phyloP scores from a whole-genome alignment of 2,329 filamentous ascomycete species.

The Colletotrichum magnum region DNA sequence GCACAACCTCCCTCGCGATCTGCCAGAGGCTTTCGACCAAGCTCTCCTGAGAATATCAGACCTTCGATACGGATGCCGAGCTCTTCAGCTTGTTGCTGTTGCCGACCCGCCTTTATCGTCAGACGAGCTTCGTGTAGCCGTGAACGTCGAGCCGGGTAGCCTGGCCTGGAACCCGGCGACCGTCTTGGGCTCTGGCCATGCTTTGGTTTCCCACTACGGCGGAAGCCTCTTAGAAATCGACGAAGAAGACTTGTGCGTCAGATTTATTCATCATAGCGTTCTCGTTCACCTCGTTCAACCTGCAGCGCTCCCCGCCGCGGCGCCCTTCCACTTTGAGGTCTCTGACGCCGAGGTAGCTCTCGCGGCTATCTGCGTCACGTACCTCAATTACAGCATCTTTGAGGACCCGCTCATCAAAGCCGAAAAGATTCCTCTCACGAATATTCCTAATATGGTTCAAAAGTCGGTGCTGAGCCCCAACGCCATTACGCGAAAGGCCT shows the following conservation, averaged over 20 bases:
- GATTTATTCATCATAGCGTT: conserved; percentile 6
- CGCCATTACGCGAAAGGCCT: background rate
- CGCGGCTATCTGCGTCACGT: background rate
- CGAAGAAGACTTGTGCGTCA: conserved; percentile 7
- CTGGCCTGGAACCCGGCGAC: background rate
- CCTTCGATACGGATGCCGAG: background rate
- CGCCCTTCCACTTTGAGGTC: background rate
- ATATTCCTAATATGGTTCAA: background rate
- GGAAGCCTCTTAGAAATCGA: conserved; percentile 9
- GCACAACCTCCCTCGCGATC: background rate
- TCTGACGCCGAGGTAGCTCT: background rate
- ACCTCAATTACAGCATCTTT: background rate
- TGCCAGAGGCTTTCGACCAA: background rate
- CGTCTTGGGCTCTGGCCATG: background rate
- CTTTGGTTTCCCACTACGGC: background rate
- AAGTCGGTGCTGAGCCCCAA: too few relatives aligned
- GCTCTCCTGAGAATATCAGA: background rate
- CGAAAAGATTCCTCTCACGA: background rate
- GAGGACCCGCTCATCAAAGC: background rate
- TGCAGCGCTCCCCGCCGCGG: background rate
- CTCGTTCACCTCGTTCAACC: background rate
- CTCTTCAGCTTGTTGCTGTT: background rate
- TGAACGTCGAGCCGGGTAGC: background rate
- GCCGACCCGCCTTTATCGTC: background rate
- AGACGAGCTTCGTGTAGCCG: background rate